Base-by-base conservation (phyloP, 2,329 filamentous ascomycete species). In the Orbilia quercus region DNA sequence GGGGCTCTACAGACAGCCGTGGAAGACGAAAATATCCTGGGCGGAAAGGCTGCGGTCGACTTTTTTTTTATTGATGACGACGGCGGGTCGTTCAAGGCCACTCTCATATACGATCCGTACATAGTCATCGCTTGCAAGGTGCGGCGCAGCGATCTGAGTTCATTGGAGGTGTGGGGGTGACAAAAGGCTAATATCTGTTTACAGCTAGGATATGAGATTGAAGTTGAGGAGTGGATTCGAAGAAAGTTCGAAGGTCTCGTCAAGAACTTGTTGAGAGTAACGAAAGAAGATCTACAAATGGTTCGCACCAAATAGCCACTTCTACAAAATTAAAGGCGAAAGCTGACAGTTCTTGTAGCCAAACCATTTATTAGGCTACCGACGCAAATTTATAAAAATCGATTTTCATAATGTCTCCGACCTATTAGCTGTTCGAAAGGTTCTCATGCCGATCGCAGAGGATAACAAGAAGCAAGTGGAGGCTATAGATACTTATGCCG, bases 401-500 rank as follows among this genome's bases (percentile, higher is more conserved):
- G 86, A 85, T 74, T 99, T 99, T 80, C 86, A 88, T 75, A 99
- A 98, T 79, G 92, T 98, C 60, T 85, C 85, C 76, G 91, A 98
- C 80, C 82, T 99, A 75, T 83, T 99, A 81, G 87, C 90, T n/a
- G 92, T 93, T 48, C 86, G 93, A 76, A 91, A 88, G 78, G 89
- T 90, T 53, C 88, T 99, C 48, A 88, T 92, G 84, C 95, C 95
- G 0, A 87, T 99, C 79, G 95, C 94, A 12, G 92, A 97, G 82
- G 96, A 91, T 83, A 99, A 99, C 80, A 96, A 91, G 84, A 96
- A 95, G 82, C 94, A 92, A 77, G 89, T 96, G 85, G 92, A 91
- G 83, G 91, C 93, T 57, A 96, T 98, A 90, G 95, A 99, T 84
- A 93, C 94, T 76, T 99, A 99, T 84, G 93, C 93, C 44, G 95